A percentile compares a stretch with the other conserved stretches of the same genome.
Evolutionary conservation across 116 monocot genomes (phyloP).

Genomic region (Cymodocea nodosa): DNA sequence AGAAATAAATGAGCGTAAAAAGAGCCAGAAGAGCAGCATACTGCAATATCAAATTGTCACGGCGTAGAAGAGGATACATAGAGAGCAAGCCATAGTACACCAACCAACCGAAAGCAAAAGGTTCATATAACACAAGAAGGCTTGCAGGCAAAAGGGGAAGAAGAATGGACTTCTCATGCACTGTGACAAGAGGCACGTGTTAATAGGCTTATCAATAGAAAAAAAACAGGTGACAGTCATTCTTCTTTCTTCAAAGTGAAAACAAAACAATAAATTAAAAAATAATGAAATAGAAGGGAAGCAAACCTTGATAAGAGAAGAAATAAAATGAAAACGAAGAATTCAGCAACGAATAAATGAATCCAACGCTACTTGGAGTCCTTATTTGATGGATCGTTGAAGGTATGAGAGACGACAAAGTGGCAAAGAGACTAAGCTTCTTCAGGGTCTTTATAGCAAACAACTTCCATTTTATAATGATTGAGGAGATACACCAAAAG

Average conservation of each 20-base stretch:
- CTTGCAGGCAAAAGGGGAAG: constrained; percentile 89
- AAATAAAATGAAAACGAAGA: constrained; percentile 84
- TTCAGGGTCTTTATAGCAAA: constrained; percentile 45
- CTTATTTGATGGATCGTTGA: constrained; percentile 72
- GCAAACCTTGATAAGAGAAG: constrained; percentile 84
- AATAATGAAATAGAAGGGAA: background rate
- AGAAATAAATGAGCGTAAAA: constrained; percentile 44
- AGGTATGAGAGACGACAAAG: constrained; percentile 49
- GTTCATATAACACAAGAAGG: constrained; percentile 66
- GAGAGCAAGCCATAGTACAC: constrained; percentile 57
- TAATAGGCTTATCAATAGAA: background rate
- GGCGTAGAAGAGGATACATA: constrained; percentile 76
- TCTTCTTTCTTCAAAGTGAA: too few species aligned
- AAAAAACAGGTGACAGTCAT: too few species aligned
- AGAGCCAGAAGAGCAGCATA: constrained; percentile 57
- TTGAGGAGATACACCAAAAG: constrained; percentile 91
- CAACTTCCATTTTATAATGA: constrained; percentile 75
- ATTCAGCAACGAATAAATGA: constrained; percentile 71
- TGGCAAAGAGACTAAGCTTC: constrained; percentile 39
- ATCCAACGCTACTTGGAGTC: constrained; percentile 60
- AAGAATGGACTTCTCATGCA: constrained; percentile 95
- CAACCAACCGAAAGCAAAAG: constrained; percentile 54
- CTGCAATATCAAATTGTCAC: constrained; percentile 63
- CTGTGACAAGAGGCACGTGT: constrained; percentile 22
- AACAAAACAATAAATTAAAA: background rate